Conservation (phyloP, 257 asterid species). For the Solanum medicagineum region DNA sequence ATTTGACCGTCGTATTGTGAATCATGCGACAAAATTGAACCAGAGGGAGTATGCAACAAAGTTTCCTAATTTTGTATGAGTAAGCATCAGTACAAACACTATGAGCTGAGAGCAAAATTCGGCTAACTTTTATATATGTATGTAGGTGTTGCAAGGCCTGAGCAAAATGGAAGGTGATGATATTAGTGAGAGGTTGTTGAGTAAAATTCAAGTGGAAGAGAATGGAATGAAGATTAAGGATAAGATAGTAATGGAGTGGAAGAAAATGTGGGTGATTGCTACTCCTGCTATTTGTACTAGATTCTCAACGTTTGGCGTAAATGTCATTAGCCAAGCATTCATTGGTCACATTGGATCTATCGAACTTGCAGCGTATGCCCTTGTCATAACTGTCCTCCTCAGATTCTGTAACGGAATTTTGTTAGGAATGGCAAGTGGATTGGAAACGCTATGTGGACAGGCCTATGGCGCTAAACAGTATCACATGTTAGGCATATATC, state of each 20-base stretch:
- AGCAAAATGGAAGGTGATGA: constrained; percentile 10
- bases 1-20: neutral
- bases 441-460: constrained; percentile 74
- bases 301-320: constrained; percentile 33
- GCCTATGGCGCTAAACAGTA: constrained; percentile 74
- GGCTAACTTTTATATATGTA: too few relatives aligned
- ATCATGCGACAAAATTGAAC: neutral
- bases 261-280: constrained; percentile 41
- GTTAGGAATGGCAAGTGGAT: constrained; percentile 71
- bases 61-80: neutral
- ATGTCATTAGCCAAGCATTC: constrained; percentile 36
- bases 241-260: constrained; percentile 22
- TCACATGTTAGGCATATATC: constrained; percentile 73
- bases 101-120: neutral
- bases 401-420: constrained; percentile 37
- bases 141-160: neutral
- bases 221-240: neutral
- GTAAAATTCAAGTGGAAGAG: neutral
- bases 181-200: constrained; percentile 5
- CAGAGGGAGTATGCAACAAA: neutral
- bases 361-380: constrained; percentile 39
- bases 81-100: too few relatives aligned
- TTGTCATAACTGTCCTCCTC: constrained; percentile 30
- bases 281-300: constrained; percentile 40
- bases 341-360: constrained; percentile 34